A percentile compares a stretch with the other conserved stretches of the same genome.
Conservation (phyloP, 108 stramenopile genomes). For the Cyclostephanos invisitatus region DNA sequence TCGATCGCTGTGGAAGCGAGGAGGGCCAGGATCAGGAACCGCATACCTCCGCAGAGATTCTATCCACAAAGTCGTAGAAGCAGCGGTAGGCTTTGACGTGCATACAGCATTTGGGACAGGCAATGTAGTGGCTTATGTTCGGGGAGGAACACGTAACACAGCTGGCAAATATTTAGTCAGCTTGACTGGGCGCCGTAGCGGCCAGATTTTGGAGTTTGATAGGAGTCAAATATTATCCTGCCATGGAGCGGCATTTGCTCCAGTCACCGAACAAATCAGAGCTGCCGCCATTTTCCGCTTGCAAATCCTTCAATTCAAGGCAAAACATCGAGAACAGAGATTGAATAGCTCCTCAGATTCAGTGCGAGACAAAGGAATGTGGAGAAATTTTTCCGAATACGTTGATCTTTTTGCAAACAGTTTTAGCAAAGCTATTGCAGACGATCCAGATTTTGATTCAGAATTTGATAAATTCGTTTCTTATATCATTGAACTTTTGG, state of each 20-base stretch:
- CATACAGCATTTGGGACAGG: conserved; percentile 68
- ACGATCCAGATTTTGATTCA: conserved; percentile 79
- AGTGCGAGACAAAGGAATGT: conserved; percentile 32
- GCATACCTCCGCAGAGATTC: conserved; percentile 76
- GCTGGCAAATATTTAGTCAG: conserved; percentile 66
- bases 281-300: conserved; percentile 80
- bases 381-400: conserved; percentile 65
- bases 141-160: conserved; percentile 57
- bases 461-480: conserved; percentile 75
- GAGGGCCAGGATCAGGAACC: conserved; percentile 63
- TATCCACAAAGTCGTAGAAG: conserved; percentile 67
- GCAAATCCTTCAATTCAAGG: conserved; percentile 72
- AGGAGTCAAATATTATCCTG: conserved; percentile 67
- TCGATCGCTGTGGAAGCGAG: conserved; percentile 77
- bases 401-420: conserved; percentile 74
- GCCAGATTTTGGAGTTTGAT: conserved; percentile 53
- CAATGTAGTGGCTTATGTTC: conserved; percentile 58
- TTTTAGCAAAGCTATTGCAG: conserved; percentile 77
- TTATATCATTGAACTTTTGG: conserved; percentile 66
- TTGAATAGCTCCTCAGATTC: conserved; percentile 13
- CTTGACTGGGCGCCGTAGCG: conserved; percentile 38
- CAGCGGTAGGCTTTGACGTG: conserved; percentile 81
- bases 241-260: conserved; percentile 74
- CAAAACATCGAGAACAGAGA: conserved; percentile 50
- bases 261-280: conserved; percentile 77